Base-by-base conservation (phyloP, 1,284 basidiomycete genomes). In the Porphyrellus sp. region DNA sequence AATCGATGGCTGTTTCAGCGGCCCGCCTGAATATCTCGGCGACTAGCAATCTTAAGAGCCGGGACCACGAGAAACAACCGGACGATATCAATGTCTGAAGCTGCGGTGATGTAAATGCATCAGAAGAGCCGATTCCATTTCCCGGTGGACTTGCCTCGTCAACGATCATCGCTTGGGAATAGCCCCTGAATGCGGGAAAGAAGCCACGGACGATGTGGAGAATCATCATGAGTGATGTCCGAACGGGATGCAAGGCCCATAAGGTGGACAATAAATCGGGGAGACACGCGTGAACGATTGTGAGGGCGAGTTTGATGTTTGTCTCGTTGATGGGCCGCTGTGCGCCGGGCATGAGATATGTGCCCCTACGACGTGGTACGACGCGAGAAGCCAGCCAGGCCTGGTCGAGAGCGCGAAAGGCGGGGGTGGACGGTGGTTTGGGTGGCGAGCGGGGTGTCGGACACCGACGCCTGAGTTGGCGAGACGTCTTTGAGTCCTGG, bases 141-240 rank as follows among this genome's bases (percentile, higher is more conserved):
- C 5, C 21, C 16, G 27, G 18, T 16, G 41, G 49, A 65, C 79
- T 50, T 52, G 85, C 88, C 79, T 91, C 86, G 70, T 91, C 85
- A 56, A 91, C 81, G 59, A 91, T 86, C 67, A 87, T 71, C 46
- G 87, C 87, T 74, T 91, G 89, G 12, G 89, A 89, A 73, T 89
- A 90, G 53, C 86, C 84, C 70, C 86, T 80, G 68, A 86, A 86
- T 12, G 87, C 88, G 37, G 88, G 88, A 63, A 89, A 81, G 54
- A 85, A 70, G 54, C 86, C 89, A 57, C 86, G 80, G 55, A 84
- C 62, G 47, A 90, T 70, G 65, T 89, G 86, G 58, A 88, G 72
- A 50, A 76, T 54, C 62, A 89, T 70, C 79, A 90, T 83, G 49
- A 85, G 70, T 23, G 78, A 72, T 21, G 84, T 82, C 53, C 86